Percentiles rank a stretch among this genome's conserved stretches.
These are phyloP conservation scores for Dryas alaskensis DNA, from an alignment of 306 rosid species.

Conservation along the genomic window DNA sequence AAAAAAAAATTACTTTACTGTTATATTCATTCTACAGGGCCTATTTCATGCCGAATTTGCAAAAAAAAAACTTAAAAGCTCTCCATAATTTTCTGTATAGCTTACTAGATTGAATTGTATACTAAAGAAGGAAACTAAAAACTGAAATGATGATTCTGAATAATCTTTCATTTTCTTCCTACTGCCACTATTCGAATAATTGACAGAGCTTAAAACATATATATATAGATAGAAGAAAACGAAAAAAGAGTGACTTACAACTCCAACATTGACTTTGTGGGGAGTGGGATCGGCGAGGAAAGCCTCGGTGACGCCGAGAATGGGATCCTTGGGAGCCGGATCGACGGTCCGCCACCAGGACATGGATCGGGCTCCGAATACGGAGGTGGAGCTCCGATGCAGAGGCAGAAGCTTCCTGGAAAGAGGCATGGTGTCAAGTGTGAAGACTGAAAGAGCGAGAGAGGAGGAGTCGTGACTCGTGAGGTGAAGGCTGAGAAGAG, in stretches of 20 bases:
- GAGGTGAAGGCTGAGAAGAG: too few species aligned
- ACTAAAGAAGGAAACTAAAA: not conserved
- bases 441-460: too few species aligned
- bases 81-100: not conserved
- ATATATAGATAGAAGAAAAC: not conserved
- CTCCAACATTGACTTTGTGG: slow-evolving; percentile 88
- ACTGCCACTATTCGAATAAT: too few species aligned
- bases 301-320: slow-evolving; percentile 98
- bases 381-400: slow-evolving; percentile 45
- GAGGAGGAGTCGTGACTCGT: too few species aligned
- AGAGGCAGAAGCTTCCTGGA: slow-evolving; percentile 21
- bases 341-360: slow-evolving; percentile 81
- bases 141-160: not conserved
- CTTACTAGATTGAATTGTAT: not conserved
- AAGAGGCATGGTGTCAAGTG: slow-evolving; percentile 51
- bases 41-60: not conserved
- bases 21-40: not conserved
- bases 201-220: not conserved
- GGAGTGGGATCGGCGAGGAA: slow-evolving; percentile 89
- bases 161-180: too few species aligned
- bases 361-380: slow-evolving; percentile 53
- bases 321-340: slow-evolving; percentile 92
- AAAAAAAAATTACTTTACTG: not conserved
- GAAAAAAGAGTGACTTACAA: slow-evolving; percentile 47
- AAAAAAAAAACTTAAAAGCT: not conserved